phyloP scores from a whole-genome alignment of 2,329 filamentous ascomycete genomes.

The Epichloe gansuensis region DNA sequence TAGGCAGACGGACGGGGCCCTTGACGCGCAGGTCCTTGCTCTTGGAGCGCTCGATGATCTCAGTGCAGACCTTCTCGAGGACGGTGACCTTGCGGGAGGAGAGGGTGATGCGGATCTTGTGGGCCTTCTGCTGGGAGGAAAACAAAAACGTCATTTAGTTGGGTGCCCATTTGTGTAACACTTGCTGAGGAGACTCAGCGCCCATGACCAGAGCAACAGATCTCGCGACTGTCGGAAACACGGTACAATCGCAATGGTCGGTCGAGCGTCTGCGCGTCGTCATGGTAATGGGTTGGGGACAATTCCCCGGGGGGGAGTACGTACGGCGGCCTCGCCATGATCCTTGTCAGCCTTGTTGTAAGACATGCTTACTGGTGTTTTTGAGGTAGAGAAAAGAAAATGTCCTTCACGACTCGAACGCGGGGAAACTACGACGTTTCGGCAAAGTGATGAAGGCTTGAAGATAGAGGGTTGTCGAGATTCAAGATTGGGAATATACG shows the following conservation, averaged over 20 bases:
- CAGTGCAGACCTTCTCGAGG: conserved; percentile 95
- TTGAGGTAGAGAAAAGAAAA: conserved; percentile 3
- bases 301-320: conserved; percentile 19
- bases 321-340: conserved; percentile 73
- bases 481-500: background rate
- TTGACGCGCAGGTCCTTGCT: conserved; percentile 97
- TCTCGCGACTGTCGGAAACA: background rate
- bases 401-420: conserved; percentile 72
- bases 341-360: conserved; percentile 95
- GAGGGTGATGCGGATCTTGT: conserved; percentile 97
- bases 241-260: background rate
- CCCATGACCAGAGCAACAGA: background rate
- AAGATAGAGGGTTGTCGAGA: background rate
- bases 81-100: conserved; percentile 88
- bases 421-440: conserved; percentile 38
- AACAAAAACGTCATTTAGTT: conserved; percentile 8
- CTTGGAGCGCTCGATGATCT: conserved; percentile 97
- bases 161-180: background rate
- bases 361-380: conserved; percentile 54
- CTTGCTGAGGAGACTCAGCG: too few species aligned
- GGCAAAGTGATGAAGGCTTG: conserved; percentile 66
- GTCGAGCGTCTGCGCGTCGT: background rate
- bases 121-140: conserved; percentile 53
- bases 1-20: conserved; percentile 93
- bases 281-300: background rate